These are phyloP conservation scores for Fusarium foetens DNA, from an alignment of 2,329 filamentous ascomycete genomes.

Conservation along the genomic window DNA sequence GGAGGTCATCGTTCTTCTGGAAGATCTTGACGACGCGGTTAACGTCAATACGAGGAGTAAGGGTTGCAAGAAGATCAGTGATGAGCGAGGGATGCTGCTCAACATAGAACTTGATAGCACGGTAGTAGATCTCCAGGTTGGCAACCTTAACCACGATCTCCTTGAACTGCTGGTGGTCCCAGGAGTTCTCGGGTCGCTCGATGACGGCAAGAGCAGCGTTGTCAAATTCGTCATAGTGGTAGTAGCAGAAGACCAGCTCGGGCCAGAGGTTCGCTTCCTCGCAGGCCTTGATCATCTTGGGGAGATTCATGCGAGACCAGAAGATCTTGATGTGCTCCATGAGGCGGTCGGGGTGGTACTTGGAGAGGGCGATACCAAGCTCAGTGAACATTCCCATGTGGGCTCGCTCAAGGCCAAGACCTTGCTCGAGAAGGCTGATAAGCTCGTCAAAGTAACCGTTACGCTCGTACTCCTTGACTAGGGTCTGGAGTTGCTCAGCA, in stretches of 20 bases:
- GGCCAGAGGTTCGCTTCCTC: conserved; percentile 98
- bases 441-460: conserved; percentile 99
- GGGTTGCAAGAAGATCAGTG: conserved; percentile 91
- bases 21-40: conserved; percentile 99
- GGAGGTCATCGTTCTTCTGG: conserved; percentile 97
- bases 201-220: conserved; percentile 98
- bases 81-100: conserved; percentile 95
- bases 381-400: conserved; percentile 99
- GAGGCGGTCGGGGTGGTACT: conserved; percentile 92
- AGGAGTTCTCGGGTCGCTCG: conserved; percentile 95
- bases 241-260: conserved; percentile 96
- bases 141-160: conserved; percentile 98
- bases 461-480: conserved; percentile 96
- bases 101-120: conserved; percentile 94
- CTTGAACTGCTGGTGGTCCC: conserved; percentile 99
- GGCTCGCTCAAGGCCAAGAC: conserved; percentile 88
- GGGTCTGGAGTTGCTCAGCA: conserved; percentile 90
- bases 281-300: conserved; percentile 92
- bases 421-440: conserved; percentile 92
- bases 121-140: conserved; percentile 99
- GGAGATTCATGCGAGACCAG: conserved; percentile 98
- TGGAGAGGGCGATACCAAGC: conserved; percentile 89
- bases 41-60: conserved; percentile 95
- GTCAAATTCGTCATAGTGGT: conserved; percentile 98
- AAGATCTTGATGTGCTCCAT: conserved; percentile 99